Conservation (phyloP, 1,284 basidiomycete species). For the Boletus semigastroideus region DNA sequence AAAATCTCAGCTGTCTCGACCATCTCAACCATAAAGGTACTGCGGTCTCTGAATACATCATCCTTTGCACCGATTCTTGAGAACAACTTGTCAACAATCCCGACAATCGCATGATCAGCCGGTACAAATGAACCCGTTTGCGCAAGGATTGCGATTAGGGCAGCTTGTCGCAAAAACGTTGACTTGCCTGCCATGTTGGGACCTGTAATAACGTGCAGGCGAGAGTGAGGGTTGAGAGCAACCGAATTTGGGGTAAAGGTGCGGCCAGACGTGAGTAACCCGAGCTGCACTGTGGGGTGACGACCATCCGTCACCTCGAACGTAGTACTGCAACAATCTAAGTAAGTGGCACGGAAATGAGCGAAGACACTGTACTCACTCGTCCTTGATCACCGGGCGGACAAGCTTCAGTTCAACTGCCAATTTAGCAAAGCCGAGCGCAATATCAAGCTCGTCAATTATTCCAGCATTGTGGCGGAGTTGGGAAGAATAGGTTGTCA, state of each 20-base stretch:
- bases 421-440: slow-evolving; percentile 78
- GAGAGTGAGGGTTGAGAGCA: slow-evolving; percentile 54
- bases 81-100: slow-evolving; percentile 90
- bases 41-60: slow-evolving; percentile 89
- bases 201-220: slow-evolving; percentile 84
- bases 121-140: slow-evolving; percentile 95
- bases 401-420: slow-evolving; percentile 81
- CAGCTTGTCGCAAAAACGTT: slow-evolving; percentile 89
- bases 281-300: slow-evolving; percentile 92
- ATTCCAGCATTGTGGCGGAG: slow-evolving; percentile 78
- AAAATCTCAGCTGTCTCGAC: slow-evolving; percentile 83
- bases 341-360: background rate
- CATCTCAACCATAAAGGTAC: slow-evolving; percentile 96
- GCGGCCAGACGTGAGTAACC: slow-evolving; percentile 73
- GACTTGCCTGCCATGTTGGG: slow-evolving; percentile 98
- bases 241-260: slow-evolving; percentile 85
- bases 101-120: slow-evolving; percentile 74
- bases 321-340: slow-evolving; percentile 44
- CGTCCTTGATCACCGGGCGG: slow-evolving; percentile 67
- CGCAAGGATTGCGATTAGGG: slow-evolving; percentile 87
- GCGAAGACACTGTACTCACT: slow-evolving; percentile 46
- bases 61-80: slow-evolving; percentile 96
- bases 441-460: slow-evolving; percentile 89
- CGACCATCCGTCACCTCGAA: slow-evolving; percentile 79
- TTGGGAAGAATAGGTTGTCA: slow-evolving; percentile 53